Evolutionary conservation across 1,284 basidiomycete species (phyloP), one percentile per base, ranked within the genome.

Genomic region (Puccinia horiana): DNA sequence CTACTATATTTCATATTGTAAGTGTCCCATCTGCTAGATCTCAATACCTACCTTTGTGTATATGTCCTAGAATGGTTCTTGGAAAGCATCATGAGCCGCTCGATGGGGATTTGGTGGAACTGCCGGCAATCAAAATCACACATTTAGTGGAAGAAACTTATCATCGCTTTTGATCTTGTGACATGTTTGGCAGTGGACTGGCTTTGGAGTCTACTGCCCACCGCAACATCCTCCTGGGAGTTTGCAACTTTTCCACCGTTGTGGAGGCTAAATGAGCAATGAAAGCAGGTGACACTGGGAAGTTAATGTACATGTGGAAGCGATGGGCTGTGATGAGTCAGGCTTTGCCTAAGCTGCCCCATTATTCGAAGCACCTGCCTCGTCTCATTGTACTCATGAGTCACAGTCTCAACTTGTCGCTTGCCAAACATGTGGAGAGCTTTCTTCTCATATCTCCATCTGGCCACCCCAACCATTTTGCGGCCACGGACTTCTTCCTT

Each of bases 331-430:
- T 74, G 20, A 74, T 74, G 72, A 54, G 32, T 18, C 72, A 49
- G 32, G 72, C 32, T 18, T 26, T 74, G 0, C n/a, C n/a, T n/a
- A 54, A 54, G 32, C 32, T 74, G 23, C 44, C 72, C 0, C 72
- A 74, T 35, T 74, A 74, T 29, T 74, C 72, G 8, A 47, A 54
- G 52, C 52, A 74, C 42, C 72, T 74, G 20, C 72, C 72, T 29
- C 12, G 47, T n/a, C 20, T 74, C 12, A 52, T 74, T 18, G 26
- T 47, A 0, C 47, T 74, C 20, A n/a, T 74, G 23, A 52, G 26
- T 20, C 12, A 74, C 16, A 44, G 35, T 0, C 44, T 74, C 18
- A n/a, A 42, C 20, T 20, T n/a, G 8, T 54, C 47, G 8, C 52
- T 74, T n/a, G 44, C 72, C 26, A 35, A 26, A 52, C 2, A 42